A percentile compares a stretch with the other conserved stretches of the same genome.
Evolutionary conservation across 1,139 yeast genomes (phyloP).

Genomic region (Kurtzmaniella natalensis): DNA sequence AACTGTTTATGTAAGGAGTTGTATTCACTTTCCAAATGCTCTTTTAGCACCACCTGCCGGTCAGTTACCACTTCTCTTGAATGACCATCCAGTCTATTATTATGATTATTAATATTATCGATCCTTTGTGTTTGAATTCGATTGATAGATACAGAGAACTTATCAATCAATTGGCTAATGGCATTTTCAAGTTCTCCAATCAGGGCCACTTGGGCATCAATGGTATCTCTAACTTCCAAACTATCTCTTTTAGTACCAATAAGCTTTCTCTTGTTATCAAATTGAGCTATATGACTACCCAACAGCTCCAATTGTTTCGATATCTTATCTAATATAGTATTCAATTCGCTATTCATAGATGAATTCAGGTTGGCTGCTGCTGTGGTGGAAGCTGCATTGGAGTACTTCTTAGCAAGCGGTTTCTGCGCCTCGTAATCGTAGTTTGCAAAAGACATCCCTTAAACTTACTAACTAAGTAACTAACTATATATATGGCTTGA

Average conservation of each 20-base stretch:
- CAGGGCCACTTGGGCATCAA: constrained; percentile 29
- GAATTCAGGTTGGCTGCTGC: not conserved
- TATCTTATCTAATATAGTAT: constrained; percentile 28
- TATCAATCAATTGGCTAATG: constrained; percentile 27
- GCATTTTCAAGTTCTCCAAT: constrained; percentile 30
- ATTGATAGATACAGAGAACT: constrained; percentile 30
- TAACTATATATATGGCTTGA: too few relatives aligned
- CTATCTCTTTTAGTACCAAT: constrained; percentile 58
- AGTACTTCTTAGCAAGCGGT: constrained; percentile 11
- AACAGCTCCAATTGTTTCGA: constrained; percentile 45
- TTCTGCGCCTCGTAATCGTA: constrained; percentile 55
- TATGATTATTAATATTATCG: not conserved
- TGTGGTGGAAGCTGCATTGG: constrained; percentile 3
- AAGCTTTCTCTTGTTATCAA: constrained; percentile 45
- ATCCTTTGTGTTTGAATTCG: constrained; percentile 15
- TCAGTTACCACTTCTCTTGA: constrained; percentile 23
- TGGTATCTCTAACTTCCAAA: constrained; percentile 30
- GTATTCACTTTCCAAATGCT: constrained; percentile 34
- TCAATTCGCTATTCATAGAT: constrained; percentile 20
- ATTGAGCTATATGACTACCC: constrained; percentile 44
- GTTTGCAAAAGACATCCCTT: constrained; percentile 67
- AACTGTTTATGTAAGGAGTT: constrained; percentile 36
- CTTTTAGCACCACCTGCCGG: constrained; percentile 37
- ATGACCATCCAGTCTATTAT: not conserved
- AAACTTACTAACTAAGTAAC: too few relatives aligned